These are phyloP conservation scores for Xylariales sp. DNA, from an alignment of 2,329 filamentous ascomycete species.

Conservation along the genomic window DNA sequence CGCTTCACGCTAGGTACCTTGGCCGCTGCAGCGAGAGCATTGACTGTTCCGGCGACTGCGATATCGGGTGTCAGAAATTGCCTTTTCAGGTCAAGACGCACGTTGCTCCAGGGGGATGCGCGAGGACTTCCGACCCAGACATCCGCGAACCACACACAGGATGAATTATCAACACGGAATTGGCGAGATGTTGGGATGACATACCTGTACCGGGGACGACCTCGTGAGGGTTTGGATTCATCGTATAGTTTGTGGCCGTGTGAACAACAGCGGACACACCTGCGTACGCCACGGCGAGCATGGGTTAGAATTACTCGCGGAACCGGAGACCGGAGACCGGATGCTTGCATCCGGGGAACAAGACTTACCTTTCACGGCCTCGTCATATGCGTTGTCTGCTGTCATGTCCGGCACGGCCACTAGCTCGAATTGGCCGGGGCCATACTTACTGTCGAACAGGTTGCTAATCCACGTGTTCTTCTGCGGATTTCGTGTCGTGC, in stretches of 20 bases:
- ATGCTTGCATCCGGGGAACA: too few relatives aligned
- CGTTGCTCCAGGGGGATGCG: too few relatives aligned
- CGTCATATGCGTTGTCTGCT: conserved; percentile 35
- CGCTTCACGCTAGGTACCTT: conserved; percentile 39
- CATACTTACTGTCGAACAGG: conserved; percentile 39
- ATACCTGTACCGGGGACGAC: conserved; percentile 25
- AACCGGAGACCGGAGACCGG: too few relatives aligned
- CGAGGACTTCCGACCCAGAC: too few relatives aligned
- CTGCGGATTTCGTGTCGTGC: conserved; percentile 34
- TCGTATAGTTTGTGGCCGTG: conserved; percentile 34
- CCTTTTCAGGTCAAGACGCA: too few relatives aligned
- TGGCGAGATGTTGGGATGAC: too few relatives aligned
- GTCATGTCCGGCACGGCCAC: conserved; percentile 36
- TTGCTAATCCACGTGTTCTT: conserved; percentile 40
- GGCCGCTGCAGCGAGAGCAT: conserved; percentile 36
- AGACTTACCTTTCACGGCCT: conserved; percentile 34
- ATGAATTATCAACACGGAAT: too few relatives aligned
- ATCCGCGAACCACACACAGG: too few relatives aligned
- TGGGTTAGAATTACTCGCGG: too few relatives aligned
- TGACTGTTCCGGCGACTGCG: conserved; percentile 22
- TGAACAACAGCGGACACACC: conserved; percentile 40
- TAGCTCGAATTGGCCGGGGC: conserved; percentile 38
- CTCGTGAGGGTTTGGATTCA: conserved; percentile 37
- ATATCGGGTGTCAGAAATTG: too few relatives aligned
- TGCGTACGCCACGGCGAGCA: background rate